phyloP scores from a whole-genome alignment of 306 rosid species.

The Pterocarpus macrocarpus region DNA sequence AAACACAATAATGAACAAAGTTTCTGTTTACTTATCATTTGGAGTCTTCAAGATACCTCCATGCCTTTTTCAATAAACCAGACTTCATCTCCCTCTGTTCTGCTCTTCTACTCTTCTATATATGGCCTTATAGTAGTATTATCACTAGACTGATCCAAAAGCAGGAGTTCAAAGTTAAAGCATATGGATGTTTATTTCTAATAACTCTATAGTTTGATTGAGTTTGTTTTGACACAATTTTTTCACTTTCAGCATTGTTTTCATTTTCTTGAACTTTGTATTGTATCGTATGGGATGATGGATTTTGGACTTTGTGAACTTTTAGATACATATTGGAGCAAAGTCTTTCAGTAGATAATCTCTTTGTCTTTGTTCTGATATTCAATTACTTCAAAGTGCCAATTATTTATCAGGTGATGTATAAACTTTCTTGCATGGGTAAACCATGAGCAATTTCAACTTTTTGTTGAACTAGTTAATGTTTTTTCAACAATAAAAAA shows the following conservation, averaged over 20 bases:
- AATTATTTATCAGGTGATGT: constrained; percentile 74
- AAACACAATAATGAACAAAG: constrained; percentile 19
- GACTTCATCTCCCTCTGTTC: not conserved
- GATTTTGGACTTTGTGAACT: constrained; percentile 32
- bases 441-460: constrained; percentile 26
- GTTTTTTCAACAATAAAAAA: constrained; percentile 15
- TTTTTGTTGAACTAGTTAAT: constrained; percentile 17
- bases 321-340: constrained; percentile 92
- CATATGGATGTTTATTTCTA: constrained; percentile 21
- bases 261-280: constrained; percentile 35
- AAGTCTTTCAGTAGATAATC: constrained; percentile 95
- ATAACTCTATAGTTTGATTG: constrained; percentile 26
- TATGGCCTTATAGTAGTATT: constrained; percentile 34
- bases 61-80: not conserved
- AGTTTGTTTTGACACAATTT: not conserved
- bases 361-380: constrained; percentile 88
- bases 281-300: constrained; percentile 20
- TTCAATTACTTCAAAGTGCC: constrained; percentile 97
- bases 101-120: not conserved
- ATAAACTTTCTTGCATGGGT: constrained; percentile 31
- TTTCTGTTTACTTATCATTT: constrained; percentile 20
- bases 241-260: not conserved
- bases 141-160: constrained; percentile 37
- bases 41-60: constrained; percentile 15
- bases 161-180: constrained; percentile 19